Percentiles rank a stretch among this genome's conserved stretches.
These are phyloP conservation scores for Didymella exigua DNA, from an alignment of 2,329 filamentous ascomycete genomes.

Conservation along the genomic window DNA sequence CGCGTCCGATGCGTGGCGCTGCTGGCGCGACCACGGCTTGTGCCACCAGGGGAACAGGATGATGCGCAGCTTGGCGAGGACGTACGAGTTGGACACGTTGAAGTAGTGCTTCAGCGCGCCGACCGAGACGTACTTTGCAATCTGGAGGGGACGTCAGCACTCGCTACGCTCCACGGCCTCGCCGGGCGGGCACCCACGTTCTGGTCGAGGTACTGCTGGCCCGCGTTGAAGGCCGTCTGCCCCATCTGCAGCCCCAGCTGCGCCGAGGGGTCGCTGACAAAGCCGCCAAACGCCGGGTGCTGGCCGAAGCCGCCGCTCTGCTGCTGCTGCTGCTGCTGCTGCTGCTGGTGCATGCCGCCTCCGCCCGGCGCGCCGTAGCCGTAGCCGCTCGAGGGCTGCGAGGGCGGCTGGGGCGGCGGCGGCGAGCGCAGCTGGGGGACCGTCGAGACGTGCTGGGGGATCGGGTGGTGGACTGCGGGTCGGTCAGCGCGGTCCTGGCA, in stretches of 20 bases:
- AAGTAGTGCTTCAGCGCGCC: slow-evolving; percentile 97
- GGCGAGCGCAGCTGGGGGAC: slow-evolving; percentile 96
- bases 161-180: neutral
- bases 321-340: slow-evolving; percentile 32
- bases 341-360: slow-evolving; percentile 34
- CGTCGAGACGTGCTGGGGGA: slow-evolving; percentile 97
- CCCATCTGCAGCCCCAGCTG: slow-evolving; percentile 96
- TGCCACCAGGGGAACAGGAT: slow-evolving; percentile 98
- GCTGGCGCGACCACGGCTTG: slow-evolving; percentile 94
- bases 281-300: slow-evolving; percentile 76
- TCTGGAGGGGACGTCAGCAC: slow-evolving; percentile 50
- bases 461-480: slow-evolving; percentile 73
- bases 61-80: slow-evolving; percentile 88
- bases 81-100: slow-evolving; percentile 97
- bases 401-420: slow-evolving; percentile 75
- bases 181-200: slow-evolving; percentile 67
- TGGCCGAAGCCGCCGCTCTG: slow-evolving; percentile 44
- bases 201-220: slow-evolving; percentile 92
- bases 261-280: slow-evolving; percentile 94
- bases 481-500: neutral
- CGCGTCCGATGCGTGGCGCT: slow-evolving; percentile 59
- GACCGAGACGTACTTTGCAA: slow-evolving; percentile 87
- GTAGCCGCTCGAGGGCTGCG: slow-evolving; percentile 69
- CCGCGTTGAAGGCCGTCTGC: slow-evolving; percentile 87
- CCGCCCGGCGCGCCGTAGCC: slow-evolving; percentile 73